A percentile compares a stretch with the other conserved stretches of the same genome.
phyloP scores from a whole-genome alignment of 805 yeast genomes.

The Metschnikowia arizonensis region DNA sequence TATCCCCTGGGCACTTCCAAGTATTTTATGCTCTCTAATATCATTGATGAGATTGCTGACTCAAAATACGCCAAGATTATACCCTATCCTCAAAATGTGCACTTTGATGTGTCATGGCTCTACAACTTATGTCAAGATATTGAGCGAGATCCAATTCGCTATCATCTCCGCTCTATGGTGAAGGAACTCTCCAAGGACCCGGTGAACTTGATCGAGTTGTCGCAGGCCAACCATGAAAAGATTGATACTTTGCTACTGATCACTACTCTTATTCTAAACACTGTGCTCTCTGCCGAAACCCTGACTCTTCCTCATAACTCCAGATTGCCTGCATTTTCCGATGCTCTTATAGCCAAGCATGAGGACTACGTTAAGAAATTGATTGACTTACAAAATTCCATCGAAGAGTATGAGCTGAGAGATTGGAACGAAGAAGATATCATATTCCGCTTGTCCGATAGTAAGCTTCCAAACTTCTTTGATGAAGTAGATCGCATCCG shows the following conservation, averaged over 20 bases:
- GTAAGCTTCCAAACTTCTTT: slow-evolving; percentile 13
- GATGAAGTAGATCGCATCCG: background rate
- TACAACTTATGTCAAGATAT: slow-evolving; percentile 42
- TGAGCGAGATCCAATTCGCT: slow-evolving; percentile 44
- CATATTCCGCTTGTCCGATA: slow-evolving; percentile 26
- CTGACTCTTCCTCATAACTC: slow-evolving; percentile 35
- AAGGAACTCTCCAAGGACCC: slow-evolving; percentile 33
- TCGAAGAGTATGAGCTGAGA: slow-evolving; percentile 32
- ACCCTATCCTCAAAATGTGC: slow-evolving; percentile 27
- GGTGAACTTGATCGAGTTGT: slow-evolving; percentile 32
- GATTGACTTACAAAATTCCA: slow-evolving; percentile 20
- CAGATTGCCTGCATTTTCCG: slow-evolving; percentile 33
- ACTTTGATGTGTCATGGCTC: slow-evolving; percentile 30
- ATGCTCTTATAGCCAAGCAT: slow-evolving; percentile 22
- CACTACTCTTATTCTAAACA: slow-evolving; percentile 28
- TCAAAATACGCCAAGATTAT: slow-evolving; percentile 38
- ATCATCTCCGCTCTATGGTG: slow-evolving; percentile 42
- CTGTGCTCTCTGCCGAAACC: slow-evolving; percentile 29
- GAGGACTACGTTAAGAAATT: slow-evolving; percentile 21
- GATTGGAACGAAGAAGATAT: slow-evolving; percentile 40
- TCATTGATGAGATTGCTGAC: slow-evolving; percentile 34
- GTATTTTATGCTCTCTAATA: slow-evolving; percentile 39
- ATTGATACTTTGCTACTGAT: slow-evolving; percentile 24
- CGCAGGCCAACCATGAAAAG: slow-evolving; percentile 18
- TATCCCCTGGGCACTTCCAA: slow-evolving; percentile 54